phyloP scores from a whole-genome alignment of 768 basidiomycete species.

The Ephemerocybe angulata region DNA sequence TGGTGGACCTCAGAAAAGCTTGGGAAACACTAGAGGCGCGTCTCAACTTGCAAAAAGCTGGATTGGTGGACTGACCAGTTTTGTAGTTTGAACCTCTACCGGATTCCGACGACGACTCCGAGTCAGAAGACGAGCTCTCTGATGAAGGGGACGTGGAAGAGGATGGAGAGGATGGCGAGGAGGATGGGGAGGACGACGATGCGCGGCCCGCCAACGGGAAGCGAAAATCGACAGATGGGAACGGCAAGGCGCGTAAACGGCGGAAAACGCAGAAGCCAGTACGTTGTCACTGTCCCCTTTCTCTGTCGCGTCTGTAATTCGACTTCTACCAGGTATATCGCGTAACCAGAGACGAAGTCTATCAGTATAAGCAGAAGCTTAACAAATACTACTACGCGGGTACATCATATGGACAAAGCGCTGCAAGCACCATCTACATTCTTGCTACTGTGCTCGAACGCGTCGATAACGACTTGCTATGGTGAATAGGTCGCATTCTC shows the following conservation, averaged over 20 bases:
- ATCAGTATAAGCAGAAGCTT: constrained; percentile 57
- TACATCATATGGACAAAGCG: constrained; percentile 86
- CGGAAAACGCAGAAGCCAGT: constrained; percentile 50
- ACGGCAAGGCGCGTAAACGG: constrained; percentile 49
- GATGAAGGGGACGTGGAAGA: constrained; percentile 45
- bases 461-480: constrained; percentile 89
- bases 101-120: constrained; percentile 64
- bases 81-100: constrained; percentile 73
- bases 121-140: constrained; percentile 48
- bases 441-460: constrained; percentile 89
- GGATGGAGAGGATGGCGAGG: constrained; percentile 39
- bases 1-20: constrained; percentile 70
- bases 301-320: not conserved
- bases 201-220: constrained; percentile 37
- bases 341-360: constrained; percentile 68
- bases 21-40: constrained; percentile 82
- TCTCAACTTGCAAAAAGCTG: constrained; percentile 2
- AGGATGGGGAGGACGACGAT: constrained; percentile 38
- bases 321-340: constrained; percentile 43
- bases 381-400: constrained; percentile 84
- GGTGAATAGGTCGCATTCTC: constrained; percentile 46
- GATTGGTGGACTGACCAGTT: constrained; percentile 4
- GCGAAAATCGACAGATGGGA: constrained; percentile 43
- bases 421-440: constrained; percentile 83
- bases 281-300: constrained; percentile 14